Percentiles rank a stretch among this genome's conserved stretches.
Evolutionary conservation across 371 early-diverging fungal genomes (phyloP).

Genomic region (Quaeritorhiza haematococci): DNA sequence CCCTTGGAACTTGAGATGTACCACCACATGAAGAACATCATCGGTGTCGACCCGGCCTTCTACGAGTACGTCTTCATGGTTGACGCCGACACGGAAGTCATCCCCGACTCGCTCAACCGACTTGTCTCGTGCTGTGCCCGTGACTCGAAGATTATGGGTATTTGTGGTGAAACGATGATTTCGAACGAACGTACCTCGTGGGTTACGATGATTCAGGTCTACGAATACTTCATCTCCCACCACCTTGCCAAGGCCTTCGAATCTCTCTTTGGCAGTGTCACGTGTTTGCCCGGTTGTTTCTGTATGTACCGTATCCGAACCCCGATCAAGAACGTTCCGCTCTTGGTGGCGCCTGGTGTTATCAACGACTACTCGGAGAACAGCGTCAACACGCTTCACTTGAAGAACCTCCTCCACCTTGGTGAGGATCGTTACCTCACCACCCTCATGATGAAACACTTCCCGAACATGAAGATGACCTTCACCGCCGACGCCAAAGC

Average conservation of each 20-base stretch:
- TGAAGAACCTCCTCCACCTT: constrained; percentile 56
- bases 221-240: constrained; percentile 81
- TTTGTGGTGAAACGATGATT: constrained; percentile 81
- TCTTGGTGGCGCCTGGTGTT: constrained; percentile 87
- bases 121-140: constrained; percentile 78
- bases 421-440: constrained; percentile 69
- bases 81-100: constrained; percentile 91
- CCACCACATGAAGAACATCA: constrained; percentile 80
- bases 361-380: constrained; percentile 94
- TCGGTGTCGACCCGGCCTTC: constrained; percentile 79
- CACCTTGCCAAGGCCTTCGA: constrained; percentile 69
- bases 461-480: constrained; percentile 53
- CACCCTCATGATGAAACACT: constrained; percentile 66
- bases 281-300: constrained; percentile 77
- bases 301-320: constrained; percentile 59
- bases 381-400: constrained; percentile 87
- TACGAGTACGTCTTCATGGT: constrained; percentile 93
- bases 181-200: constrained; percentile 84
- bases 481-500: constrained; percentile 59
- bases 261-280: constrained; percentile 69
- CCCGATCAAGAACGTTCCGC: constrained; percentile 71
- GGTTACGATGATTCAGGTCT: constrained; percentile 87
- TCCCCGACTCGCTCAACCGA: constrained; percentile 76
- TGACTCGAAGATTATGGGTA: constrained; percentile 73
- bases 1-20: constrained; percentile 88